Conservation (phyloP, 176 grass and related monocot species). For the Alopecurus myosuroides region DNA sequence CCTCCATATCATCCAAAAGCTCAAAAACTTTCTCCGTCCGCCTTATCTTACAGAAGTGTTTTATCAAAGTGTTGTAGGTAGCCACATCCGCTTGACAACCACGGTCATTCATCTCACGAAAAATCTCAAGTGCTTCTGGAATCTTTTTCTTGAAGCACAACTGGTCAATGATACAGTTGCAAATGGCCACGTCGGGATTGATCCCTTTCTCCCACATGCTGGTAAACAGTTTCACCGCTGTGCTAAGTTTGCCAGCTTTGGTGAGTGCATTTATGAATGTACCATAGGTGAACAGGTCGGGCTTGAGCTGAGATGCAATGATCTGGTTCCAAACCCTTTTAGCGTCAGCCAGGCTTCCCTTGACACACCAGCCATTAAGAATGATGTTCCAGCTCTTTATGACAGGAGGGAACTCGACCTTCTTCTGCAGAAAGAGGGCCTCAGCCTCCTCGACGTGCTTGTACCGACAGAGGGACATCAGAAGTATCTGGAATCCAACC, state of each 20-base stretch:
- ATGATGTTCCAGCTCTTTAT: slow-evolving; percentile 84
- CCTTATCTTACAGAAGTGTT: slow-evolving; percentile 64
- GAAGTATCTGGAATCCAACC: slow-evolving; percentile 58
- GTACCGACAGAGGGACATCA: slow-evolving; percentile 67
- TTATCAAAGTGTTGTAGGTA: slow-evolving; percentile 70
- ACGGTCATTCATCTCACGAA: slow-evolving; percentile 62
- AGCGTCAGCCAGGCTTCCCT: slow-evolving; percentile 51
- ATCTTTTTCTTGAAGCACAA: slow-evolving; percentile 79
- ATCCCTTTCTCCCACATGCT: slow-evolving; percentile 59
- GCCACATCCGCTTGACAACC: slow-evolving; percentile 52
- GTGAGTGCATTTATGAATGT: slow-evolving; percentile 65
- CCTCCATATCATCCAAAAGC: slow-evolving; percentile 64
- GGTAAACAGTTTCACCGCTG: slow-evolving; percentile 50
- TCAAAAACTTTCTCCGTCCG: slow-evolving; percentile 57
- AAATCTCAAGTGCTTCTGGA: slow-evolving; percentile 64
- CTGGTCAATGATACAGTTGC: slow-evolving; percentile 68
- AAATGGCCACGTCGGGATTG: slow-evolving; percentile 64
- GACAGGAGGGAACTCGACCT: slow-evolving; percentile 52
- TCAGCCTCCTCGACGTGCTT: slow-evolving; percentile 81
- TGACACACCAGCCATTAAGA: slow-evolving; percentile 78
- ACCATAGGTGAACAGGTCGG: slow-evolving; percentile 58
- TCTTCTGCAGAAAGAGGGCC: slow-evolving; percentile 59
- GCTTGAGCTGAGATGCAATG: slow-evolving; percentile 46
- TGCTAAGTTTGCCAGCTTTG: slow-evolving; percentile 48
- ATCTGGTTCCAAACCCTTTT: slow-evolving; percentile 75